Evolutionary conservation across 306 rosid species (phyloP), one percentile per base, ranked within the genome.

Genomic region (Dalbergia oliveri): DNA sequence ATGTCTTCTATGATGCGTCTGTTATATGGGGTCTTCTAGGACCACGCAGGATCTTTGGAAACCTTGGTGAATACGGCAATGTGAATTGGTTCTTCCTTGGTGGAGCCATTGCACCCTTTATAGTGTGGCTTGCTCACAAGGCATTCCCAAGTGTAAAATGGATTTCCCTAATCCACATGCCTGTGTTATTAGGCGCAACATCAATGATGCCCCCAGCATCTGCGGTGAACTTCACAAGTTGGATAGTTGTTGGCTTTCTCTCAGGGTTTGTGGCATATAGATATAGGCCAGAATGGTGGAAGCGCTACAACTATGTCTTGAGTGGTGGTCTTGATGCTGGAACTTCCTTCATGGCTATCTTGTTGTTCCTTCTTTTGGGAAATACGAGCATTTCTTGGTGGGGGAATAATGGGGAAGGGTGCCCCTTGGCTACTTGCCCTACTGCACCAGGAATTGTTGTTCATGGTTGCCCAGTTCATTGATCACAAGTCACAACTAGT

Each of bases 1-100:
- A 81, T 0, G 93, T 91, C 41, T 91, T 94, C 88, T 94, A 71
- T 12, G 93, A 90, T 31, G 97, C 98, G 11, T 90, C 97, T 5
- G 95, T 94, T 39, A 91, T 94, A 33, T 94, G 97, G 97, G 98
- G 98, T 18, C 93, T 91, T 8, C 90, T 93, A 14, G 97, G 98
- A 11, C 98, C 97, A 0, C 93, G 97, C 26, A 87, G 94, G 79
- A 90, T 93, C 82, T 93, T 93, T 9, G 94, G 98, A 34, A 67
- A 93, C 85, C 93, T 88, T 0, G 98, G 98, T 8, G 92, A 90
- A 79, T 94, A 91, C 41, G 81, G 75, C 51, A 76, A 69, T 21
- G 81, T 94, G 65, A 94, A 90, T 65, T 90, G 86, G 89, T 91
- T 91, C 84, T 93, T 93, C 77, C 68, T 91, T 18, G 94, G 87